Evolutionary conservation across 768 basidiomycete species (phyloP).

Genomic region (Amanita thiersii): DNA sequence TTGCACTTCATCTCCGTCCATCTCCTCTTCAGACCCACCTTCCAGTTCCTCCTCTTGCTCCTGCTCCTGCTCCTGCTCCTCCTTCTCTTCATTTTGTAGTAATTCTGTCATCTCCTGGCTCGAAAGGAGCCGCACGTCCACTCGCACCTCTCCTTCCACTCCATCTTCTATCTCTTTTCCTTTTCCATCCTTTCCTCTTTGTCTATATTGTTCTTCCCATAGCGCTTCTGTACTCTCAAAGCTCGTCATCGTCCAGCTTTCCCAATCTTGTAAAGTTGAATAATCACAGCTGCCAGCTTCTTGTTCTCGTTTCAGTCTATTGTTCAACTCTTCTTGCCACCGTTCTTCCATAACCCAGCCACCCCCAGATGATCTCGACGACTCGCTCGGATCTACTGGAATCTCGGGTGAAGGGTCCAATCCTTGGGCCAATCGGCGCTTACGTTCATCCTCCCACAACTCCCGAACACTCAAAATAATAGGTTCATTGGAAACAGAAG

Average conservation of each 20-base stretch:
- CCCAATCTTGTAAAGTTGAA: slow-evolving; percentile 39
- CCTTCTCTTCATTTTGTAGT: slow-evolving; percentile 16
- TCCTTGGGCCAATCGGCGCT: slow-evolving; percentile 57
- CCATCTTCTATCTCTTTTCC: no score
- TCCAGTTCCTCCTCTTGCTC: slow-evolving; percentile 10
- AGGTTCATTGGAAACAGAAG: slow-evolving; percentile 50
- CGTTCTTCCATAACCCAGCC: slow-evolving; percentile 68
- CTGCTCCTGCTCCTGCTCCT: slow-evolving; percentile 12
- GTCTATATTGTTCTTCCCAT: slow-evolving; percentile 60
- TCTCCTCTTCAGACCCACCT: slow-evolving; percentile 11
- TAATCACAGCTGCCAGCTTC: slow-evolving; percentile 12
- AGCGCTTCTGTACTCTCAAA: slow-evolving; percentile 88
- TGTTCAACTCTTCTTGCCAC: slow-evolving; percentile 67
- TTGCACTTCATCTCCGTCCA: slow-evolving; percentile 5
- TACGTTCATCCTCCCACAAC: slow-evolving; percentile 94
- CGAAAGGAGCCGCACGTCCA: slow-evolving; percentile 48
- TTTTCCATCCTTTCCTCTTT: no score
- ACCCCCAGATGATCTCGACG: slow-evolving; percentile 44
- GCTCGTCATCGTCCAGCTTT: slow-evolving; percentile 72
- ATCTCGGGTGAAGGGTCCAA: slow-evolving; percentile 66
- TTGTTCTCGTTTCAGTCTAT: slow-evolving; percentile 46
- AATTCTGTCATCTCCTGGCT: slow-evolving; percentile 37
- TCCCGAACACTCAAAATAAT: slow-evolving; percentile 86
- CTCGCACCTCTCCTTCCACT: slow-evolving; percentile 18
- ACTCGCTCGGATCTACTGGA: slow-evolving; percentile 62